phyloP scores from a whole-genome alignment of 2,329 filamentous ascomycete species.

The Pseudogymnoascus sp. region DNA sequence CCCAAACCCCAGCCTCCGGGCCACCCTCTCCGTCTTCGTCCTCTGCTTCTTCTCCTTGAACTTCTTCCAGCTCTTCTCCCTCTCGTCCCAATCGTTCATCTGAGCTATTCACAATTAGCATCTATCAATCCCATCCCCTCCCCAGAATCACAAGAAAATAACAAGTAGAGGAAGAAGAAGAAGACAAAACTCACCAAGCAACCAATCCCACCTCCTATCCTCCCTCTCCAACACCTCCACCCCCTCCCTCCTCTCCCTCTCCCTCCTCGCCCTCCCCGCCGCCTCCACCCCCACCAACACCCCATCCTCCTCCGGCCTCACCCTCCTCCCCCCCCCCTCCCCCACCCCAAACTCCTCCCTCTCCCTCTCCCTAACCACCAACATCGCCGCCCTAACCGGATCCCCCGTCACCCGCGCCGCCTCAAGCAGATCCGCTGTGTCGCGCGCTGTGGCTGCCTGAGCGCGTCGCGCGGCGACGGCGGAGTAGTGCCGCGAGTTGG shows the following conservation, averaged over 20 bases:
- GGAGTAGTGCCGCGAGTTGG: constrained; percentile 53
- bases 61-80: constrained; percentile 29
- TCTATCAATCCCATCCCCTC: background rate
- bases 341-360: constrained; percentile 1
- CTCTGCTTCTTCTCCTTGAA: constrained; percentile 25
- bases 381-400: background rate
- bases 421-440: constrained; percentile 22
- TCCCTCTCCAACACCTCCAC: constrained; percentile 45
- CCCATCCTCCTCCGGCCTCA: constrained; percentile 53
- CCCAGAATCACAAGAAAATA: background rate
- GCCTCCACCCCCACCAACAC: constrained; percentile 60
- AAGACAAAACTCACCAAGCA: constrained; percentile 49
- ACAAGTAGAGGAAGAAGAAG: too few relatives aligned
- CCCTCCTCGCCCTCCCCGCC: constrained; percentile 47
- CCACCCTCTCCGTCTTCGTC: constrained; percentile 20
- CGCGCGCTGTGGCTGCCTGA: constrained; percentile 33
- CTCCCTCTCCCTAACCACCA: background rate
- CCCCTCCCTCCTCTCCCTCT: constrained; percentile 49
- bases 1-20: constrained; percentile 20
- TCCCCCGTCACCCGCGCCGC: constrained; percentile 13
- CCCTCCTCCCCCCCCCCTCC: constrained; percentile 12
- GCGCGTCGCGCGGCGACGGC: constrained; percentile 57
- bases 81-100: constrained; percentile 36
- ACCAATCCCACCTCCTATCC: constrained; percentile 53
- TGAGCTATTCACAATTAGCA: constrained; percentile 22